These are phyloP conservation scores for Brassica nigra DNA, from an alignment of 345 rosid species.

Conservation along the genomic window DNA sequence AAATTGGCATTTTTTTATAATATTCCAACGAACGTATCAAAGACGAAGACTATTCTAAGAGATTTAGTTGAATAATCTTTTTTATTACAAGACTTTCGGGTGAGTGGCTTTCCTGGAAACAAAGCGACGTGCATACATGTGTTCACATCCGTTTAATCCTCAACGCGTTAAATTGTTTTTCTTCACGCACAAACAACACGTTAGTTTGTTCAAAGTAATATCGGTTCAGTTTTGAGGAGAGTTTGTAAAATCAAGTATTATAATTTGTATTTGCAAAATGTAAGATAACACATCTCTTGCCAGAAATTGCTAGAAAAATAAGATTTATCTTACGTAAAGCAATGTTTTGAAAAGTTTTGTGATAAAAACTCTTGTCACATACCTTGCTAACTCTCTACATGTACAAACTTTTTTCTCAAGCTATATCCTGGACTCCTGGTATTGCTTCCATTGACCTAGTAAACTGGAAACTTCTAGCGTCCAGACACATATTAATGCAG, in stretches of 20 bases:
- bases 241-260: not conserved
- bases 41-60: conserved; percentile 1
- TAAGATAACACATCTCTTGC: not conserved
- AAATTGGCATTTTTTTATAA: not conserved
- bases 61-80: conserved; percentile 28
- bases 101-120: conserved; percentile 31
- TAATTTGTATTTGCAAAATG: not conserved
- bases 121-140: conserved; percentile 37
- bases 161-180: conserved; percentile 22
- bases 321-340: not conserved
- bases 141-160: conserved; percentile 23
- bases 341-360: not conserved
- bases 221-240: not conserved
- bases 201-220: not conserved
- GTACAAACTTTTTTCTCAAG: not conserved
- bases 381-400: not conserved
- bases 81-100: conserved; percentile 8
- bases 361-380: not conserved
- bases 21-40: not conserved
- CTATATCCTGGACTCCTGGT: not conserved
- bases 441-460: not conserved
- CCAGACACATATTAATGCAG: not conserved
- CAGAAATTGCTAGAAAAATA: not conserved
- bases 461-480: not conserved
- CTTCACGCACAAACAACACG: not conserved